Evolutionary conservation across 257 asterid genomes (phyloP), one percentile per base, ranked within the genome.

Genomic region (Pogostemon cablin): DNA sequence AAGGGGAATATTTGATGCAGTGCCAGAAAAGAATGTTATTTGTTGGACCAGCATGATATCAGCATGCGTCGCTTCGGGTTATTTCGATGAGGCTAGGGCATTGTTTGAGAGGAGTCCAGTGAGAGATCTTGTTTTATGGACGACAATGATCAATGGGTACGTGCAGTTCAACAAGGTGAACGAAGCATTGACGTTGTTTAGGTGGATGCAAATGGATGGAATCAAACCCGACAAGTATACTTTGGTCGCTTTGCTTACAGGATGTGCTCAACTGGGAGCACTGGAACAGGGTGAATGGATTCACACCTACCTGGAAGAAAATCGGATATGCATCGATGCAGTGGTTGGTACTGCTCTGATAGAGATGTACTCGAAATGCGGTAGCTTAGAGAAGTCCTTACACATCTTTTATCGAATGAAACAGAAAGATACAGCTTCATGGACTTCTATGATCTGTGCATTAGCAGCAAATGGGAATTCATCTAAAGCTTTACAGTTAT

Each of bases 361-460:
- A 65, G 95, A 91, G 65, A 89, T 87, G 98, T 91, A 91, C 62
- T 90, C 98, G 42, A 89, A 91, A 80, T 91, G 98, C 49, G 96
- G 98, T 66, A 80, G 65, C 78, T 69, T 91, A 52, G 87, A 84
- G 42, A 86, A 87, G 72, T 86, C 96, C 37, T 44, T 82, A 69
- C 75, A 80, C 55, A 82, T 91, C 44, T 91, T 91, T 64, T 7
- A 70, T 63, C 78, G n/a, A 35, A 62, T 91, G 85, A 78, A 80
- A 32, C 86, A 83, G 72, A 91, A 78, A 73, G 98, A 91, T 37
- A 71, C 88, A 6, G 88, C 93, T 38, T 79, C 89, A 1, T 91
- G 96, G 95, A 91, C 98, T 32, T 84, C 92, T 41, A 59, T 86
- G 64, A 87, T 91, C 72, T 86, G 88, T 64, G 86, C 93, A 0